These are phyloP conservation scores for Colletotrichum tabaci DNA, from an alignment of 2,329 filamentous ascomycete genomes.

Conservation along the genomic window DNA sequence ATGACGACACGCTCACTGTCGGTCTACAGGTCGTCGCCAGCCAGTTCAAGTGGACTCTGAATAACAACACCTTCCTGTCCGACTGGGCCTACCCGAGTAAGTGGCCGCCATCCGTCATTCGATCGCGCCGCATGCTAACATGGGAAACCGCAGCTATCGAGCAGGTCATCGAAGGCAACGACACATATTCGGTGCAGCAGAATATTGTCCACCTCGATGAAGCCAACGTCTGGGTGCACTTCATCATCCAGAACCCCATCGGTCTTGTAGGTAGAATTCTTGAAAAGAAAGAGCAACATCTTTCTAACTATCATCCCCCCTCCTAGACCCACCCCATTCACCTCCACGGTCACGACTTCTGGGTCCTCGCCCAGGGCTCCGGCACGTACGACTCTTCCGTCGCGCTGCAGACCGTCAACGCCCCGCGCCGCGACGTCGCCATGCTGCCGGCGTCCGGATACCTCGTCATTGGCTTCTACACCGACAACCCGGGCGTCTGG, in stretches of 20 bases:
- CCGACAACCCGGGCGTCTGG: constrained; percentile 65
- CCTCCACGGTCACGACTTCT: constrained; percentile 62
- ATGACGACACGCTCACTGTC: constrained; percentile 49
- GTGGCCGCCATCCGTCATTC: not conserved
- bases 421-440: constrained; percentile 67
- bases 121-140: not conserved
- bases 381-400: constrained; percentile 46
- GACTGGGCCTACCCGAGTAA: constrained; percentile 62
- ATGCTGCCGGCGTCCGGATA: constrained; percentile 61
- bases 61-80: constrained; percentile 61
- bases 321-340: constrained; percentile 61
- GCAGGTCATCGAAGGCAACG: constrained; percentile 43
- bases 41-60: constrained; percentile 64
- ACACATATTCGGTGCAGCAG: constrained; percentile 44
- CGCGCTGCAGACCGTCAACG: constrained; percentile 54
- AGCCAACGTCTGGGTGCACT: constrained; percentile 50
- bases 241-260: constrained; percentile 51
- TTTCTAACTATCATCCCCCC: not conserved
- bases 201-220: constrained; percentile 45
- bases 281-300: not conserved
- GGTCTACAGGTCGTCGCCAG: constrained; percentile 45
- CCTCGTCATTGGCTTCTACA: constrained; percentile 65
- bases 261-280: constrained; percentile 34
- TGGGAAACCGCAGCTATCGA: constrained; percentile 16
- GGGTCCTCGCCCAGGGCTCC: constrained; percentile 47